Percentiles rank a stretch among this genome's conserved stretches.
Conservation (phyloP, 495 filamentous ascomycete genomes). For the Cryomyces minteri region DNA sequence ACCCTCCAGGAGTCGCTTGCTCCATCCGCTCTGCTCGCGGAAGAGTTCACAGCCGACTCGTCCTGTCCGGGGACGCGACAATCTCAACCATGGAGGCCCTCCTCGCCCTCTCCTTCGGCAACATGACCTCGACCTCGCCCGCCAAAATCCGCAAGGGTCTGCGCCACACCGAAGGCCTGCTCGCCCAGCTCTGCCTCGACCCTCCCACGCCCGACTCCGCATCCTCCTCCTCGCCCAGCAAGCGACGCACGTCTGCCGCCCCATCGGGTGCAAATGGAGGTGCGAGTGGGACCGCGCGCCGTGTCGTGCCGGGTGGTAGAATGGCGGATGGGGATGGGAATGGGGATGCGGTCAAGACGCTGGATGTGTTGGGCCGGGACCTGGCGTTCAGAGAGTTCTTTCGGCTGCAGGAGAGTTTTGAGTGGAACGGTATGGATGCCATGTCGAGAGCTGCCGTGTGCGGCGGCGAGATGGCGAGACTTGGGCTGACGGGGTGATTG, state of each 20-base stretch:
- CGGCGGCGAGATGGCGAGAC: neutral
- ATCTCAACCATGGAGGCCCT: constrained; percentile 59
- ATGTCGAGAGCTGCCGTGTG: neutral
- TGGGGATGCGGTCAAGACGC: constrained; percentile 28
- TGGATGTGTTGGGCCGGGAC: constrained; percentile 57
- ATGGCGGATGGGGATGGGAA: neutral
- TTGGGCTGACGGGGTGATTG: no score
- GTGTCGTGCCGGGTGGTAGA: no score
- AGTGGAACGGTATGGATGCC: constrained; percentile 63
- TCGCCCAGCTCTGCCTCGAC: constrained; percentile 80
- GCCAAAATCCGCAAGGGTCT: constrained; percentile 83
- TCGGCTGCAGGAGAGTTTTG: constrained; percentile 88
- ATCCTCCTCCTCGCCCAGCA: constrained; percentile 14
- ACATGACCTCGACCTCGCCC: constrained; percentile 82
- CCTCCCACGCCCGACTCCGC: constrained; percentile 14
- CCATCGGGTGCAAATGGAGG: neutral
- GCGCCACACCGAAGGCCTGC: constrained; percentile 85
- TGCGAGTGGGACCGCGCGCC: neutral
- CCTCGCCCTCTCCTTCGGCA: constrained; percentile 85
- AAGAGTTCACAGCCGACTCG: no score
- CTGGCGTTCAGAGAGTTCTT: constrained; percentile 93
- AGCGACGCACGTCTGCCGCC: constrained; percentile 23
- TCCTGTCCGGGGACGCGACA: neutral
- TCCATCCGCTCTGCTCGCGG: no score
- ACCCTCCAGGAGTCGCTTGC: no score